These are phyloP conservation scores for Ophiostoma montium DNA, from an alignment of 2,329 filamentous ascomycete species.

Conservation along the genomic window DNA sequence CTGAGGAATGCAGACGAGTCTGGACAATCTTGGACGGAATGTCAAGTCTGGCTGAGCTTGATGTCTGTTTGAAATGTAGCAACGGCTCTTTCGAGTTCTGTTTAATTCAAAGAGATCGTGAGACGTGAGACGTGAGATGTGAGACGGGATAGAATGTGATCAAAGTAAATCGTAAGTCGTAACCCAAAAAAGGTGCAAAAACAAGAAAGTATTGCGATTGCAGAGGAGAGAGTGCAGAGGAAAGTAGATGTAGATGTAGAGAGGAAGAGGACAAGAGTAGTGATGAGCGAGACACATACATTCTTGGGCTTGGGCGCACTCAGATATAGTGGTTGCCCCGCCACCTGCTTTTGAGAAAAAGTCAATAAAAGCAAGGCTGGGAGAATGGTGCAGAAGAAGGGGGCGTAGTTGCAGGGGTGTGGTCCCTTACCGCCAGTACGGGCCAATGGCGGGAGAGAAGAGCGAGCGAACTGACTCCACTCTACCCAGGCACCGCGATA, in stretches of 20 bases:
- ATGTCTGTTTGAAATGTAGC: neutral
- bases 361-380: slow-evolving; percentile 16
- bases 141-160: neutral
- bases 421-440: neutral
- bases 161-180: neutral
- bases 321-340: slow-evolving; percentile 15
- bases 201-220: neutral
- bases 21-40: neutral
- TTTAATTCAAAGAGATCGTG: neutral
- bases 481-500: neutral
- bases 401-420: neutral
- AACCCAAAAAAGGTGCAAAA: neutral
- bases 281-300: neutral
- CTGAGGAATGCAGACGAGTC: neutral
- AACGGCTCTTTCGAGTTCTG: too few species aligned
- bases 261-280: neutral
- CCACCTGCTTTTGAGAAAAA: slow-evolving; percentile 12
- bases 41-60: neutral
- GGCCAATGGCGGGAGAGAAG: neutral
- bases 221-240: neutral
- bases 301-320: neutral
- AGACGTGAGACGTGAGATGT: neutral
- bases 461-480: neutral
- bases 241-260: neutral
- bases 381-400: neutral